Conservation (phyloP, 441 rosid genomes). For the Raphanus hybrid region DNA sequence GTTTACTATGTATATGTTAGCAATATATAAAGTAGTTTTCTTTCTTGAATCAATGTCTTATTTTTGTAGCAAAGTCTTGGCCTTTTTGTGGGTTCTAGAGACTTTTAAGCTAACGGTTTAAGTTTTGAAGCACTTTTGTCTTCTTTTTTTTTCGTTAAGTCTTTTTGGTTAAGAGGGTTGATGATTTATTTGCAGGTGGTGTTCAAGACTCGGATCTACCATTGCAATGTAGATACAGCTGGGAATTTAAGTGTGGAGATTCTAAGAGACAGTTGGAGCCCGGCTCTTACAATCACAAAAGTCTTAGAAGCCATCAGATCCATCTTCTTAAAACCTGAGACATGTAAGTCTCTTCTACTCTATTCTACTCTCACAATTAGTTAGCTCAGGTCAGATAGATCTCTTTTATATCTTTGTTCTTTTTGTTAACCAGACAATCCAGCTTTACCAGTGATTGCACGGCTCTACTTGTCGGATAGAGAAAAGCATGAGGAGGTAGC, state of each 20-base stretch:
- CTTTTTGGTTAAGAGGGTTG: conserved; percentile 9
- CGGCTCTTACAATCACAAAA: conserved; percentile 81
- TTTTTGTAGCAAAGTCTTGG: conserved; percentile 9
- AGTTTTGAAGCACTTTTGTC: neutral
- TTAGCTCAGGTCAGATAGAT: neutral
- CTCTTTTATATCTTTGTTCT: neutral
- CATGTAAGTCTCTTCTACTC: conserved; percentile 55
- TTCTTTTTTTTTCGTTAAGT: neutral
- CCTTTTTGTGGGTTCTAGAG: conserved; percentile 1
- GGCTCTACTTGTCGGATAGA: conserved; percentile 69
- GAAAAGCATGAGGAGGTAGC: conserved; percentile 72
- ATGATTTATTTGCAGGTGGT: conserved; percentile 59
- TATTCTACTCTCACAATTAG: neutral
- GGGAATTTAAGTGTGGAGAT: conserved; percentile 81
- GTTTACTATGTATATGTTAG: neutral
- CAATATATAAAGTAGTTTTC: neutral
- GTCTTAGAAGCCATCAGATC: conserved; percentile 81
- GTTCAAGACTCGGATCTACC: conserved; percentile 88
- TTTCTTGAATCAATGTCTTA: conserved; percentile 4
- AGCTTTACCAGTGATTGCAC: conserved; percentile 65
- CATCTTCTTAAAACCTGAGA: conserved; percentile 76
- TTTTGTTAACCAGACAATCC: conserved; percentile 59
- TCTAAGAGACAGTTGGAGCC: conserved; percentile 87
- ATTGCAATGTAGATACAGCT: conserved; percentile 79
- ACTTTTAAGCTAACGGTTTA: neutral